Percentiles rank a stretch among this genome's conserved stretches.
Conservation (phyloP, 371 early-diverging fungal genomes). For the Circinella minor region DNA sequence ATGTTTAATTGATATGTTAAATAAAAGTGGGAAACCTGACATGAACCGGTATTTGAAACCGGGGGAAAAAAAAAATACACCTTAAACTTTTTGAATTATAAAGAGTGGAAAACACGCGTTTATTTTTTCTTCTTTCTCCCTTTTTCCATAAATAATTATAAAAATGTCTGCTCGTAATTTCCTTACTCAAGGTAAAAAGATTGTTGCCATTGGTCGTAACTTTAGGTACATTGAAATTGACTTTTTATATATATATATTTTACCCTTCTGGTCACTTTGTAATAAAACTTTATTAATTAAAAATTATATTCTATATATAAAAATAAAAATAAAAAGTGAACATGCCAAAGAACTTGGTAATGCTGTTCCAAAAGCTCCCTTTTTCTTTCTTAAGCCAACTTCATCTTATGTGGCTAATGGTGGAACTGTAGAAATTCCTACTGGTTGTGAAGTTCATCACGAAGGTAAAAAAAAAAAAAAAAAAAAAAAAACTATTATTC, state of each 20-base stretch:
- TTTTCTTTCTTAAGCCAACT: slow-evolving; percentile 95
- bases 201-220: slow-evolving; percentile 93
- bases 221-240: slow-evolving; percentile 51
- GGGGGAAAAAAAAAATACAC: too few relatives aligned
- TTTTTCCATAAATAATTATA: background rate
- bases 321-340: slow-evolving; percentile 51
- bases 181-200: slow-evolving; percentile 77
- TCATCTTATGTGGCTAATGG: slow-evolving; percentile 80
- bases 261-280: too few relatives aligned
- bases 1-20: too few relatives aligned
- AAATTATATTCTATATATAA: too few relatives aligned
- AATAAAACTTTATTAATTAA: too few relatives aligned
- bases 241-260: too few relatives aligned
- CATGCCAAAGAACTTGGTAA: slow-evolving; percentile 95
- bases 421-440: slow-evolving; percentile 81
- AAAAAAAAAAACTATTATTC: background rate
- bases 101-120: too few relatives aligned
- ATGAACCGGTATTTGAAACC: too few relatives aligned
- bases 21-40: too few relatives aligned
- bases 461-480: slow-evolving; percentile 69
- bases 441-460: slow-evolving; percentile 85
- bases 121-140: background rate
- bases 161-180: slow-evolving; percentile 61
- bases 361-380: slow-evolving; percentile 85
- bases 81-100: too few relatives aligned